Base-by-base conservation (phyloP, 148 eudicot genomes). In the Nepenthes mirabilis region DNA sequence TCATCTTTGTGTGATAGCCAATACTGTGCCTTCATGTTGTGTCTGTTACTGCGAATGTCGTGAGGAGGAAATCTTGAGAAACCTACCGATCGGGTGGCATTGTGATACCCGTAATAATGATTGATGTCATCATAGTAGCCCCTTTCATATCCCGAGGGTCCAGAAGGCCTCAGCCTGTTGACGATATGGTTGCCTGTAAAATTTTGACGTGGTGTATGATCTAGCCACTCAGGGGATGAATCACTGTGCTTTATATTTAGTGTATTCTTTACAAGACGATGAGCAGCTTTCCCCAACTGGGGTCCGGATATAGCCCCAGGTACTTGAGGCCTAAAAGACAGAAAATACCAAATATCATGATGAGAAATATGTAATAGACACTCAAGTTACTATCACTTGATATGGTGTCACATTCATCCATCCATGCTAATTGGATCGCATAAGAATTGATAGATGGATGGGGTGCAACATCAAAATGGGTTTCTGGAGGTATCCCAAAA, bases 251-350 rank as follows among this genome's bases (percentile, higher is more conserved):
- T 89, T 34, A 89, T 71, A 75, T 84, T 86, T 62, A 94, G 65
- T 14, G 89, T 75, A 71, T 86, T 89, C 65, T 76, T 85, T 48
- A 94, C 69, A 59, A 94, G 80, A 66, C 97, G 97, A 61, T 86
- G 87, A 47, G 97, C 97, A 63, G 99, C 99, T 77, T 89, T 85
- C 50, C 99, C 99, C 70, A 94, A 77, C 67, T 64, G 76, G 58
- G 80, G 83, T 56, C 84, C 91, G 51, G 72, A 62, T 62, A 82
- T 73, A 65, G 86, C 84, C 55, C 91, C 91, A 33, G 90, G 81
- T 52, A 82, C 79, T 68, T 80, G 84, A 61, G 82, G 84, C 88
- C 99, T 93, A 85, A 51, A 23, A 67, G 23, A 23, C 23, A 23
- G 23, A 23, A 23, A 23, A 23, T 23, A 23, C 23, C 23, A 23